These are phyloP conservation scores for Hyaloperonospora brassicae DNA, from an alignment of 352 stramenopile species.

Conservation along the genomic window DNA sequence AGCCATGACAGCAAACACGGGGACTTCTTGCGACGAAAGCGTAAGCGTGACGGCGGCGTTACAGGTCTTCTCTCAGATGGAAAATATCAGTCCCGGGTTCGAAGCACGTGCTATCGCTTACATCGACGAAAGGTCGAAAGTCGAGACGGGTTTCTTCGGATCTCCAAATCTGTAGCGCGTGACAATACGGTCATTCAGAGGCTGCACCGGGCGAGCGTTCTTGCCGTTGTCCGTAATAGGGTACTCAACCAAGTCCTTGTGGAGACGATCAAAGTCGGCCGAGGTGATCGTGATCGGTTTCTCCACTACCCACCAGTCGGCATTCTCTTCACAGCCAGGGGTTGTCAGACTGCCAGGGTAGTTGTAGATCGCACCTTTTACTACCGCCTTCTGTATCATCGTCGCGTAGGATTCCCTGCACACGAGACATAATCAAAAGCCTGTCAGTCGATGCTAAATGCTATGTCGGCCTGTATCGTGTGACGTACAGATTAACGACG, in stretches of 20 bases:
- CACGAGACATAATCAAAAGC: conserved; percentile 2
- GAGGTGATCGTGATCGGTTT: conserved; percentile 21
- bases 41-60: too few species aligned
- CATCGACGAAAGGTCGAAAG: too few species aligned
- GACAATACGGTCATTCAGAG: conserved; percentile 20
- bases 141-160: too few species aligned
- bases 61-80: too few species aligned
- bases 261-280: conserved; percentile 23
- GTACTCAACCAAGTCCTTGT: conserved; percentile 17
- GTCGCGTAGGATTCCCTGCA: conserved; percentile 32
- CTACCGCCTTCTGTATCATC: conserved; percentile 30
- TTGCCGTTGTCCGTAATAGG: conserved; percentile 16
- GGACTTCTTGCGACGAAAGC: too few species aligned
- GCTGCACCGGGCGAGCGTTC: conserved; percentile 22
- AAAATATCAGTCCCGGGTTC: too few species aligned
- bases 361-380: conserved; percentile 23
- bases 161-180: conserved; percentile 3
- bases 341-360: conserved; percentile 33
- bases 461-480: background rate
- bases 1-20: too few species aligned
- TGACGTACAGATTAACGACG: conserved; percentile 27
- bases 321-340: conserved; percentile 28
- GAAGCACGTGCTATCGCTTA: too few species aligned
- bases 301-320: conserved; percentile 32
- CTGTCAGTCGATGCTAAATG: background rate